Evolutionary conservation across 768 basidiomycete genomes (phyloP), one percentile per base, ranked within the genome.

Genomic region (Trametes meyenii): DNA sequence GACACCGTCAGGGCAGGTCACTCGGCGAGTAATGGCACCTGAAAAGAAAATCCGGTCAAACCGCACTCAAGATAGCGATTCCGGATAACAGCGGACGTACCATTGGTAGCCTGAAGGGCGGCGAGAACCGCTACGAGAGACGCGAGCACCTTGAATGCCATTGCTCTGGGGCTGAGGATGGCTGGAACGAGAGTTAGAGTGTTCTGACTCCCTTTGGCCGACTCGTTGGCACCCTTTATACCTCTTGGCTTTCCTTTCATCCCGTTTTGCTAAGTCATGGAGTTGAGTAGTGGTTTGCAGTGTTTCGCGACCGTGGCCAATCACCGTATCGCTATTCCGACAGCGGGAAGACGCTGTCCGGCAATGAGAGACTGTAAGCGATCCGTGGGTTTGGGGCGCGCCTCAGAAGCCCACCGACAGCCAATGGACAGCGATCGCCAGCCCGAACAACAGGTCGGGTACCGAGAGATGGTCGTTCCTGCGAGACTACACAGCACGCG

Each of bases 1-100:
- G 13, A 61, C 60, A 24, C 60, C 60, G 29, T 61, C 60, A 26
- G 60, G 60, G 45, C 60, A 61, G 13, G 60, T 17, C 3, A 61
- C 67, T 75, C 56, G 55, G 35, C 61, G 61, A 33, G 61, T 56
- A 21, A 58, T 23, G 6, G 55, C 55, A 39, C 55, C 55, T 45
- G 24, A 17, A 21, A 23, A 35, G 39, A 19, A 45, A 7, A 39
- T 35, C 21, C 23, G 14, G 57, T 51, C 40, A 50, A 19, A 36
- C 16, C n/a, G 12, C 11, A 33, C 13, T 11, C 4, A 16, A 13
- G 19, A 36, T 11, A 0, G 21, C 13, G 2, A 46, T 23, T 6
- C 5, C 0, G 10, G 56, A 17, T 42, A 3, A 24, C 24, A 44
- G 12, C 29, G 33, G 14, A 43, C 50, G 19, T 23, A 64, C 68